Evolutionary conservation across 106 monocot genomes (phyloP).

Genomic region (Dendrobium catenatum): DNA sequence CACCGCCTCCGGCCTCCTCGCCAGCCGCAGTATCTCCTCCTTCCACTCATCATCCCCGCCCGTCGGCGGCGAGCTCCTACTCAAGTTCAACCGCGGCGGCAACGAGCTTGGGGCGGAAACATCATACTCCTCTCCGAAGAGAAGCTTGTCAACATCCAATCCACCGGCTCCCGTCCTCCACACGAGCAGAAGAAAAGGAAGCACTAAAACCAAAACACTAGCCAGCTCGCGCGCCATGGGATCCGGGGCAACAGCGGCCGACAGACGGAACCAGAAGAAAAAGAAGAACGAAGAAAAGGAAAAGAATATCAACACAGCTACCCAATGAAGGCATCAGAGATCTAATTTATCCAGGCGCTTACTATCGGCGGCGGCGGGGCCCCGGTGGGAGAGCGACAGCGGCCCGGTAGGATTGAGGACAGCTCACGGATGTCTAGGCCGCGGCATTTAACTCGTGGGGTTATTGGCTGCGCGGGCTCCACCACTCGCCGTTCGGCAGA

Average conservation of each 20-base stretch:
- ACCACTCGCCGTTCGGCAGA: too few relatives aligned
- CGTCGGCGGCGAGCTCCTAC: neutral
- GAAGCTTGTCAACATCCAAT: conserved; percentile 7
- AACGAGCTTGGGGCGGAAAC: neutral
- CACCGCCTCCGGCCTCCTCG: conserved; percentile 29
- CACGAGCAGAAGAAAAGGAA: neutral
- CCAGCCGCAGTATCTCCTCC: conserved; percentile 33
- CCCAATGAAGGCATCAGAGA: neutral
- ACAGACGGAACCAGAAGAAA: neutral
- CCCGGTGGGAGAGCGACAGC: neutral
- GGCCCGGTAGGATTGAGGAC: neutral
- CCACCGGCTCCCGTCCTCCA: neutral
- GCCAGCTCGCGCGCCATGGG: neutral
- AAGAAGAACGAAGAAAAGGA: neutral
- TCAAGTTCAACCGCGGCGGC: neutral
- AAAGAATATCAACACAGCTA: neutral
- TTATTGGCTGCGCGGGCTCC: neutral
- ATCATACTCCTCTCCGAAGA: neutral
- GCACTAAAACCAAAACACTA: neutral
- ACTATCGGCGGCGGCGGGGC: neutral
- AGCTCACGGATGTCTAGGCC: too few relatives aligned
- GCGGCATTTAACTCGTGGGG: conserved; percentile 8
- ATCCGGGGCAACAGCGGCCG: neutral
- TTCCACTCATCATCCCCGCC: conserved; percentile 15
- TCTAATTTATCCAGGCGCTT: neutral